These are phyloP conservation scores for Ophiognomonia clavigignenti-juglandacearum DNA, from an alignment of 2,329 filamentous ascomycete species.

Conservation along the genomic window DNA sequence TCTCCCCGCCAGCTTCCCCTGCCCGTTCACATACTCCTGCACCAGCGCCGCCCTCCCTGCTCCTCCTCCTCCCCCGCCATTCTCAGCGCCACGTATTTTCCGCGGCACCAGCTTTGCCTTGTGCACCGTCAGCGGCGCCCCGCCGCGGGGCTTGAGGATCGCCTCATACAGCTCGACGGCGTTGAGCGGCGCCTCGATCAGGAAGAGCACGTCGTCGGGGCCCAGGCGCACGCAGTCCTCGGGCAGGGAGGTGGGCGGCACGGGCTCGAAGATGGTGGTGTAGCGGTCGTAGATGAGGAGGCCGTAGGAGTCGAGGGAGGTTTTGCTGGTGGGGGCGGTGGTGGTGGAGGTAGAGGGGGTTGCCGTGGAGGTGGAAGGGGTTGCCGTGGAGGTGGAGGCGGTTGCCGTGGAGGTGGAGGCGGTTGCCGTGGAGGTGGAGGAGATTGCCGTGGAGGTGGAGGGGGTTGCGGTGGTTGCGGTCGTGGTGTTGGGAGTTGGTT, in stretches of 20 bases:
- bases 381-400: too few relatives aligned
- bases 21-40: slow-evolving; percentile 7
- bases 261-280: slow-evolving; percentile 8
- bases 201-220: slow-evolving; percentile 7
- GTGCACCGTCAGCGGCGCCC: slow-evolving; percentile 5
- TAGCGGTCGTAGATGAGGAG: slow-evolving; percentile 11
- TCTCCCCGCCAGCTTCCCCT: slow-evolving; percentile 1
- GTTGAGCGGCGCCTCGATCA: slow-evolving; percentile 8
- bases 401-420: too few relatives aligned
- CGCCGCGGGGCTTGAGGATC: slow-evolving; percentile 6
- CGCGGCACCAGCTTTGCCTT: slow-evolving; percentile 4
- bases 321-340: too few relatives aligned
- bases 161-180: slow-evolving; percentile 10
- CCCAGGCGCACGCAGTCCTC: slow-evolving; percentile 6
- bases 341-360: too few relatives aligned
- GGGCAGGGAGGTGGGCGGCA: not conserved
- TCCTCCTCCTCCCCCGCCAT: not conserved
- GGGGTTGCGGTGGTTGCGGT: too few relatives aligned
- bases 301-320: slow-evolving; percentile 1
- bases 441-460: too few relatives aligned
- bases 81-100: too few relatives aligned
- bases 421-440: too few relatives aligned
- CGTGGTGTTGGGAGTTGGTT: too few relatives aligned
- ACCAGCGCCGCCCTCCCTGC: not conserved
- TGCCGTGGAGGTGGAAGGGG: too few relatives aligned